These are phyloP conservation scores for Rhamnella rubrinervis DNA, from an alignment of 331 rosid species.

Conservation along the genomic window DNA sequence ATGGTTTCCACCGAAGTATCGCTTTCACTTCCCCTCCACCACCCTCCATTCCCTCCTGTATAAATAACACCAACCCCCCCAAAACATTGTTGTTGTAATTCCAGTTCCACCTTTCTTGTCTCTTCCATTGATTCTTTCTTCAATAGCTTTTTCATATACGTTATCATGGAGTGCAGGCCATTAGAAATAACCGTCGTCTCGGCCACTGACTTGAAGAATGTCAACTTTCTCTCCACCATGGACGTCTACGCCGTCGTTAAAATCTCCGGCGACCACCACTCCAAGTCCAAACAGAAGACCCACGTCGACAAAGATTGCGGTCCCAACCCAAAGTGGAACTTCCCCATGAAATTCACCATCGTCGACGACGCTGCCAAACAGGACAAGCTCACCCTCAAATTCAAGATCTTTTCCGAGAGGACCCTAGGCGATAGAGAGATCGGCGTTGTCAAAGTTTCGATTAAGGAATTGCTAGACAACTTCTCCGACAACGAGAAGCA, in stretches of 20 bases:
- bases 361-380: constrained; percentile 23
- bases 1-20: not conserved
- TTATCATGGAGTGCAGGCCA: constrained; percentile 41
- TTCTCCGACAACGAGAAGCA: constrained; percentile 10
- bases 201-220: constrained; percentile 46
- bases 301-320: constrained; percentile 41
- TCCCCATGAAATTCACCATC: constrained; percentile 34
- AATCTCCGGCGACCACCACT: constrained; percentile 33
- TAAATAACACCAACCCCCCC: not conserved
- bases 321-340: constrained; percentile 42
- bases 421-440: constrained; percentile 37
- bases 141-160: not conserved
- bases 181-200: constrained; percentile 36
- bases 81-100: no score
- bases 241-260: constrained; percentile 53
- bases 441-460: constrained; percentile 40
- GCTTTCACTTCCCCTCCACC: not conserved
- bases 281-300: constrained; percentile 31
- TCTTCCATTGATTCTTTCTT: not conserved
- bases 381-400: constrained; percentile 35
- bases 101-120: no score
- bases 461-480: constrained; percentile 38
- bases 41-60: not conserved
- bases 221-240: constrained; percentile 52
- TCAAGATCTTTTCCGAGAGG: constrained; percentile 40